These are phyloP conservation scores for Golubevia sp. DNA, from an alignment of 1,284 basidiomycete species.

Conservation along the genomic window DNA sequence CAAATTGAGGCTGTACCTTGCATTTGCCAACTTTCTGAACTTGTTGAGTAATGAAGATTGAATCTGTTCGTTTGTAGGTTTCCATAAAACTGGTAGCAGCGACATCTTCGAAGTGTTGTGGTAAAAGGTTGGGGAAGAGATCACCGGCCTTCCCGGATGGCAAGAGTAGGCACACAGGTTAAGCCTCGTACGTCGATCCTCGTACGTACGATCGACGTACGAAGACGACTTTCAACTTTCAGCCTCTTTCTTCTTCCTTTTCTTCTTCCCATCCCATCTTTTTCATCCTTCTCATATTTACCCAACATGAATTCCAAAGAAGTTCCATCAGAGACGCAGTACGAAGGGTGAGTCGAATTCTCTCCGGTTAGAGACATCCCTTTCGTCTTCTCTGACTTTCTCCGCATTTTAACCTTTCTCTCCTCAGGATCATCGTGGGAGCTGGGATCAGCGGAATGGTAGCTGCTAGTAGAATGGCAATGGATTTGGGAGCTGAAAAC, in stretches of 20 bases:
- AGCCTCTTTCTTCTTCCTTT: too few species aligned
- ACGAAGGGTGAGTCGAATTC: neutral
- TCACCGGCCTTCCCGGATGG: too few species aligned
- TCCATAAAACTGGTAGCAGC: constrained; percentile 21
- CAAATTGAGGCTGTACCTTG: constrained; percentile 18
- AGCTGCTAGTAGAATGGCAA: neutral
- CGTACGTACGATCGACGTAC: too few species aligned
- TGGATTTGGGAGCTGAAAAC: neutral
- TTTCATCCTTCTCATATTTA: too few species aligned
- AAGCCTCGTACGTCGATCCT: too few species aligned
- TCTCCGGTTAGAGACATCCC: neutral
- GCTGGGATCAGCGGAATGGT: neutral
- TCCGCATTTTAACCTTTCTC: neutral
- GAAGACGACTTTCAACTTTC: too few species aligned
- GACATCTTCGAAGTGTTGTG: too few species aligned
- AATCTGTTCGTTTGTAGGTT: constrained; percentile 15
- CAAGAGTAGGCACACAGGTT: too few species aligned
- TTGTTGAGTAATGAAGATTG: constrained; percentile 21
- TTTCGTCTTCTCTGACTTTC: neutral
- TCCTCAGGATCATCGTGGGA: constrained; percentile 1
- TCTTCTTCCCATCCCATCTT: too few species aligned
- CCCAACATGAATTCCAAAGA: too few species aligned
- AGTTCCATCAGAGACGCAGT: neutral
- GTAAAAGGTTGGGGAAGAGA: too few species aligned
- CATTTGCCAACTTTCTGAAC: constrained; percentile 28